Evolutionary conservation across 371 early-diverging fungal species (phyloP).

Genomic region (Mucor irregularis): DNA sequence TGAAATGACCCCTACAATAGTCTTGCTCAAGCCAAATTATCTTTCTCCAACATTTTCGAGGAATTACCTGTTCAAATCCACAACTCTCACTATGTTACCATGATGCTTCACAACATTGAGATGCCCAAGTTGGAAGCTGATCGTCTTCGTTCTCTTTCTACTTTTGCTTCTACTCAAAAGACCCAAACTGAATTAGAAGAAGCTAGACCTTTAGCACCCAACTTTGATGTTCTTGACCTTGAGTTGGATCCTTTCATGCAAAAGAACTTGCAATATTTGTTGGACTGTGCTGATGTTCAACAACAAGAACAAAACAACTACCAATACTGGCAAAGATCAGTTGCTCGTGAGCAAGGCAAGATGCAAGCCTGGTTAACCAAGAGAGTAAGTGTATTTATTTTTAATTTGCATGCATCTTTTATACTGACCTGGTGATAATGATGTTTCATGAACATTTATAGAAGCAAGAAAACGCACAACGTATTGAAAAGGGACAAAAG

Average conservation of each 20-base stretch:
- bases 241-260: slow-evolving; percentile 80
- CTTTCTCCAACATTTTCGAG: slow-evolving; percentile 86
- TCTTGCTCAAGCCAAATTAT: slow-evolving; percentile 75
- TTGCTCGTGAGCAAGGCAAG: slow-evolving; percentile 84
- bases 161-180: slow-evolving; percentile 44
- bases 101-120: slow-evolving; percentile 82
- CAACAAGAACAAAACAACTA: slow-evolving; percentile 91
- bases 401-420: too few relatives aligned
- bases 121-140: slow-evolving; percentile 48
- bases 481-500: slow-evolving; percentile 70
- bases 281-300: slow-evolving; percentile 88
- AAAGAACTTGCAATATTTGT: slow-evolving; percentile 86
- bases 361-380: slow-evolving; percentile 62
- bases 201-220: slow-evolving; percentile 71
- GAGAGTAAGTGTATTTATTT: too few relatives aligned
- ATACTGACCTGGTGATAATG: too few relatives aligned
- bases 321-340: slow-evolving; percentile 90
- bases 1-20: too few relatives aligned
- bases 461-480: slow-evolving; percentile 80
- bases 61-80: slow-evolving; percentile 87
- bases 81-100: slow-evolving; percentile 80
- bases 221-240: slow-evolving; percentile 83
- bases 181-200: slow-evolving; percentile 41
- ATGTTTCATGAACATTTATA: too few relatives aligned
- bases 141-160: slow-evolving; percentile 46